A percentile compares a stretch with the other conserved stretches of the same genome.
These are phyloP conservation scores for Verruconis gallopava DNA, from an alignment of 2,329 filamentous ascomycete genomes.

Conservation along the genomic window DNA sequence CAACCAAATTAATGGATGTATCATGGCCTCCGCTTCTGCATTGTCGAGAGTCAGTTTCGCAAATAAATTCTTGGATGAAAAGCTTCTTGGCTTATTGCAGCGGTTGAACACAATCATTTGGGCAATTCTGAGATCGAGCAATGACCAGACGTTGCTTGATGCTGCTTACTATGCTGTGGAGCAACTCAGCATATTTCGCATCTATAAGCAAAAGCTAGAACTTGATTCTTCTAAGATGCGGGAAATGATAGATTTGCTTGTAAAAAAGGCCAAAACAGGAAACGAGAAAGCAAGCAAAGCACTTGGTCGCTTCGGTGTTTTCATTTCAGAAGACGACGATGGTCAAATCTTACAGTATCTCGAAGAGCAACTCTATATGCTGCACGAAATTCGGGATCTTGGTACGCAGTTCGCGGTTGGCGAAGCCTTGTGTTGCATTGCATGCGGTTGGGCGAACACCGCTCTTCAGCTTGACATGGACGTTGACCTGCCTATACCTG, in stretches of 20 bases:
- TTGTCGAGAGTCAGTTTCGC: constrained; percentile 1
- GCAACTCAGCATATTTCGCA: constrained; percentile 31
- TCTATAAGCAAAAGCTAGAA: constrained; percentile 27
- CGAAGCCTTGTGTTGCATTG: constrained; percentile 68
- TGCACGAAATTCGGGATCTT: constrained; percentile 74
- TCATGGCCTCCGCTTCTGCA: constrained; percentile 18
- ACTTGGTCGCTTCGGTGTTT: constrained; percentile 62
- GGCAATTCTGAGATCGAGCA: constrained; percentile 25
- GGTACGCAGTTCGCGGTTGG: constrained; percentile 87
- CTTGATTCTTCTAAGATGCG: constrained; percentile 19
- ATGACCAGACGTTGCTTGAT: constrained; percentile 44
- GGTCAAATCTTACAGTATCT: constrained; percentile 47
- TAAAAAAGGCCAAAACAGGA: constrained; percentile 59
- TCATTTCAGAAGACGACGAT: constrained; percentile 34
- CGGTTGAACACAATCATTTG: not conserved
- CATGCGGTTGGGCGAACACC: constrained; percentile 72
- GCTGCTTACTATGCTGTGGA: constrained; percentile 45
- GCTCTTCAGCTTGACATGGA: constrained; percentile 26
- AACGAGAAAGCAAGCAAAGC: constrained; percentile 72
- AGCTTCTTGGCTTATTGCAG: not conserved
- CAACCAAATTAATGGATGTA: constrained; percentile 46
- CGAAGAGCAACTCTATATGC: constrained; percentile 44
- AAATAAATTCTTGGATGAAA: not conserved
- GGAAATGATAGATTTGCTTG: constrained; percentile 43
- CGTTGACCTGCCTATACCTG: constrained; percentile 10